Evolutionary conservation across 2,329 filamentous ascomycete species (phyloP), one percentile per base, ranked within the genome.

Genomic region (Diaporthe capsici): DNA sequence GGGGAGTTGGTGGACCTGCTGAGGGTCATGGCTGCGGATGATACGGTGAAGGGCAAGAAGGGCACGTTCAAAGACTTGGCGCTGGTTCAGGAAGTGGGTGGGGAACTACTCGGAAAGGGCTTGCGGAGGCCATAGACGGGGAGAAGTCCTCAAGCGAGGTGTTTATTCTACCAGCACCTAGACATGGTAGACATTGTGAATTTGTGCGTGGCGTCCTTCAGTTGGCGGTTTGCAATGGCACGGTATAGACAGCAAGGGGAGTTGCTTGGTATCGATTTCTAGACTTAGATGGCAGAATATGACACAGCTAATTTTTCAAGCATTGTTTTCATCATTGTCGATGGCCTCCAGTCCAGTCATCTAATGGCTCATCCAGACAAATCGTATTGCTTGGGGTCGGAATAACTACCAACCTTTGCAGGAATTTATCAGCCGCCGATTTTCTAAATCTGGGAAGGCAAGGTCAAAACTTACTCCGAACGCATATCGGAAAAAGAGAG

Each of bases 1-100:
- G 94, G 95, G 0, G 94, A 96, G 78, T 82, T 98, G n/a, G 87
- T 92, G 15, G 95, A 98, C 82, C 84, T 98, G n/a, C 89, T 95
- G 78, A 90, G 90, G 74, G 93, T 92, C 0, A 90, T 98, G 88
- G 95, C 96, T 82, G 94, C 95, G 0, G 87, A 89, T 44, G 90
- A 90, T 4, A 92, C 90, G 0, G 87, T 98, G 1, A 75, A 87
- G 49, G 85, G 81, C 1, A 95, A 93, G 84, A 87, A 88, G 76
- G 86, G 87, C 72, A 80, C 82, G 1, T 92, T 94, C 78, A 87
- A 89, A 1, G 84, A 88, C 17, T 89, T 94, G 82, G 84, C 86
- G 71, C 82, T 95, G 60, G 81, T 95, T 22, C 77, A 73, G 2
- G 89, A 91, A 80, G 85, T 91, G n/a, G 90, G 88, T 2, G 76